phyloP scores from a whole-genome alignment of 2,329 filamentous ascomycete species.

The Diaporthe eres region DNA sequence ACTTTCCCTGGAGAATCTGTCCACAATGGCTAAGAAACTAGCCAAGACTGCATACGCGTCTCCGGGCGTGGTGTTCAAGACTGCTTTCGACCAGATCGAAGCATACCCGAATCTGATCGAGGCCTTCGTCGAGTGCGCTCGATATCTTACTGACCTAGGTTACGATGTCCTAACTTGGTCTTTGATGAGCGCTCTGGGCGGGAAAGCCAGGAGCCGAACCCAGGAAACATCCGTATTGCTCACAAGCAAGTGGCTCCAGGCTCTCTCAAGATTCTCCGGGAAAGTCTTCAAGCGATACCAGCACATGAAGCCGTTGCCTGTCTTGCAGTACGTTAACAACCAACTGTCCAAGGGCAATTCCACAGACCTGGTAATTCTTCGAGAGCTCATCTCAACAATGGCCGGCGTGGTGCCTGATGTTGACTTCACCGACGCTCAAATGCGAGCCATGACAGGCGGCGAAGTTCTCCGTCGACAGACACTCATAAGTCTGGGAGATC shows the following conservation, averaged over 20 bases:
- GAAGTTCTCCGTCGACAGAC: slow-evolving; percentile 84
- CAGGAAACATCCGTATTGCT: slow-evolving; percentile 76
- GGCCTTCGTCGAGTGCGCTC: slow-evolving; percentile 92
- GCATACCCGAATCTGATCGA: slow-evolving; percentile 96
- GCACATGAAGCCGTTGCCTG: slow-evolving; percentile 84
- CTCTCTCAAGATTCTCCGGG: slow-evolving; percentile 90
- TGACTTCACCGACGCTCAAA: slow-evolving; percentile 90
- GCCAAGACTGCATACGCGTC: slow-evolving; percentile 94
- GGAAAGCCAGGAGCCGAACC: slow-evolving; percentile 73
- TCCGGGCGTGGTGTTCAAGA: slow-evolving; percentile 91
- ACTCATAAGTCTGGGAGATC: slow-evolving; percentile 84
- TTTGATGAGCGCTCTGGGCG: slow-evolving; percentile 79
- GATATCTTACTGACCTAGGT: slow-evolving; percentile 92
- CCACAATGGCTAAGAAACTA: slow-evolving; percentile 87
- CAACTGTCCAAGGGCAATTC: slow-evolving; percentile 87
- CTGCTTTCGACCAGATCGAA: slow-evolving; percentile 91
- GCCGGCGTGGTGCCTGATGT: slow-evolving; percentile 89
- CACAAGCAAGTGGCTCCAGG: slow-evolving; percentile 92
- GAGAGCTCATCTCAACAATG: slow-evolving; percentile 93
- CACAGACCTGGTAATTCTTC: slow-evolving; percentile 90
- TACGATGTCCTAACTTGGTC: slow-evolving; percentile 97
- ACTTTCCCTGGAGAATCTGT: slow-evolving; percentile 88
- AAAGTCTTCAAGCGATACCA: slow-evolving; percentile 90
- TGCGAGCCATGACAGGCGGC: slow-evolving; percentile 90
- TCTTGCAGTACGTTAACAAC: slow-evolving; percentile 90